Base-by-base conservation (phyloP, 495 filamentous ascomycete species). In the Darksidea phi region DNA sequence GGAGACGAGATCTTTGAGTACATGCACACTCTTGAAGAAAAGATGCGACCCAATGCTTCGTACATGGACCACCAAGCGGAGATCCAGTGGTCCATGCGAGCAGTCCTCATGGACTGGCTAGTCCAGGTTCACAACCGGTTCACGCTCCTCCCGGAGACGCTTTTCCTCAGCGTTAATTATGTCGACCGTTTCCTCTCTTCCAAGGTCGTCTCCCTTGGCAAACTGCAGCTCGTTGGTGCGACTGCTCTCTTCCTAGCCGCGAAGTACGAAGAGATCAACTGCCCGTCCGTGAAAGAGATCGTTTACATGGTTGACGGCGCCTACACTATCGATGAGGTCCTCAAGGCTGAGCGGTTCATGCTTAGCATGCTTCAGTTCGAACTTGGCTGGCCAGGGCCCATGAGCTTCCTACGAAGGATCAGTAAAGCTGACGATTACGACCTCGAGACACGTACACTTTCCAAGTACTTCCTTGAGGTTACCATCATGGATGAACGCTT, bases 371-470 rank as follows among this genome's bases (percentile, higher is more conserved):
- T 98, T 41, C 83, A 91, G 61, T 98, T 95, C 69, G 89, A 95
- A 71, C 84, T 98, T 23, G 95, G 94, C 26, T 98, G 88, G 88
- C 94, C 94, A 10, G 95, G 94, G 45, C 94, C 94, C 1, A 96
- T 98, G 93, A 97, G 91, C 76, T 98, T 97, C 77, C 79, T 98
- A 49, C 82, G 94, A 52, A 85, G 91, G 55, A 93, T 97, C 72
- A 97, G 94, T 84, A 98, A 97, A 77, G 94, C 94, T 15, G 94
- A 98, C 73, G 92, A 97, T 70, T 98, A 97, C 72, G 92, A 97
- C 70, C 78, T 95, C 49, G 91, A 98, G 76, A 97, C 91, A 20
- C 84, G 94, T 20, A 97, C 95, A 5, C 81, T 98, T 26, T 92
- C 94, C 63, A 98, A 98, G 78, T 98, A 98, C 76, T 97, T 98